Conservation (phyloP, 306 rosid species). For the Cicer arietinum region DNA sequence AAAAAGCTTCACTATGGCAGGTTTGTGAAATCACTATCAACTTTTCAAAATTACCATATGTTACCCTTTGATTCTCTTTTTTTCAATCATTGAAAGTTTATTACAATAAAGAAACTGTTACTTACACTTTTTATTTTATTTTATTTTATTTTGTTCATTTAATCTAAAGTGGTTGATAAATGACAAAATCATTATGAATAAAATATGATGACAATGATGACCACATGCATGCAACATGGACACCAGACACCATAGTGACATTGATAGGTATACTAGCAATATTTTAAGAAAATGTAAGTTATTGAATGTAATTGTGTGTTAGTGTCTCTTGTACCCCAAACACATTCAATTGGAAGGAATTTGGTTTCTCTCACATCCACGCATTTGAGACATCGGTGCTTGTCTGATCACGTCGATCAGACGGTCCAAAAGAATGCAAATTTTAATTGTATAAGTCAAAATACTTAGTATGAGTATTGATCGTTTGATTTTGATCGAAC, state of each 20-base stretch:
- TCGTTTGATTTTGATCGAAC: no score
- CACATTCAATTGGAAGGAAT: not conserved
- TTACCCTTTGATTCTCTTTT: constrained; percentile 9
- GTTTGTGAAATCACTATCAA: constrained; percentile 44
- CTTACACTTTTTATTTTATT: not conserved
- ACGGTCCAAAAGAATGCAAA: no score
- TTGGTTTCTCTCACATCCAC: no score
- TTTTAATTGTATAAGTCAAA: no score
- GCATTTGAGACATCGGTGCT: no score
- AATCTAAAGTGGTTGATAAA: constrained; percentile 10
- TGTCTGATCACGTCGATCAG: no score
- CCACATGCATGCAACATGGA: not conserved
- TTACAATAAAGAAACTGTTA: not conserved
- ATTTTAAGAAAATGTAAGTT: constrained; percentile 16
- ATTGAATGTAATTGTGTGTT: not conserved
- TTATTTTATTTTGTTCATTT: constrained; percentile 23
- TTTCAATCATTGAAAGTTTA: constrained; percentile 13
- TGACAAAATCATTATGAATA: constrained; percentile 3
- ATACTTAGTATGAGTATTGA: no score
- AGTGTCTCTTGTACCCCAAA: not conserved
- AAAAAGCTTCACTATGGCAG: constrained; percentile 72
- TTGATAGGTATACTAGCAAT: not conserved
- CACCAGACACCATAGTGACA: not conserved
- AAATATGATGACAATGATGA: not conserved
- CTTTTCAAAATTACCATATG: not conserved